Base-by-base conservation (phyloP, 129 eudicot species). In the Flaveria linearis region DNA sequence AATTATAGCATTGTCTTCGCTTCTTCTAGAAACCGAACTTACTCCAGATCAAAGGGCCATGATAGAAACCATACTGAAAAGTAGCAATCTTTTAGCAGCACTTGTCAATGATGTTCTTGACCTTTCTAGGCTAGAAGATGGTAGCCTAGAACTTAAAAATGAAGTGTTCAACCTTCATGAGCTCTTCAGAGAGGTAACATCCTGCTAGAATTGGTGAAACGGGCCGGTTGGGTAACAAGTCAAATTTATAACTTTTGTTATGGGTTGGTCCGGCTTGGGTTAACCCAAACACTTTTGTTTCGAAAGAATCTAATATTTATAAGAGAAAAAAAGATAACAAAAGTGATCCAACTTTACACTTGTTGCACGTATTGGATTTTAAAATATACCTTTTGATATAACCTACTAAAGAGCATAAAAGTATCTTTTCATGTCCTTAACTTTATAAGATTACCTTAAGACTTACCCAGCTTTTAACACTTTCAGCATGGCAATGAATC, bases 61-160 rank as follows among this genome's bases (percentile, higher is more conserved):
- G 88, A 79, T 86, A 79, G 93, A 88, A 74, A 88, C 86, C 28
- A 55, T 86, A 33, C 88, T 88, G 7, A 86, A 80, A 71, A 88
- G 90, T 67, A 86, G 93, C 71, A 88, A 79, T 78, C 84, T 84
- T 61, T 74, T 88, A 61, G 88, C 86, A 61, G 80, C 93, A 43
- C 83, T 88, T 45, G 86, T 86, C 42, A 84, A 88, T 74, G 88
- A 86, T 61, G 93, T 84, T 68, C 84, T 84, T n/a, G 90, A 86
- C 81, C 93, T 88, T 49, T 88, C 93, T 43, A 86, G 84, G 76
- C 79, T 88, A 3, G 88, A 88, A 75, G 93, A 88, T 74, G 93
- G 93, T 20, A 86, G 87, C 82, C 86, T 88, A 28, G 80, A 82
- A 72, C 71, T 88, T 17, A 85, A 84, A 51, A 57, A 65, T 71